Conservation (phyloP, 2,329 filamentous ascomycete genomes). For the Xylaria hypoxylon region DNA sequence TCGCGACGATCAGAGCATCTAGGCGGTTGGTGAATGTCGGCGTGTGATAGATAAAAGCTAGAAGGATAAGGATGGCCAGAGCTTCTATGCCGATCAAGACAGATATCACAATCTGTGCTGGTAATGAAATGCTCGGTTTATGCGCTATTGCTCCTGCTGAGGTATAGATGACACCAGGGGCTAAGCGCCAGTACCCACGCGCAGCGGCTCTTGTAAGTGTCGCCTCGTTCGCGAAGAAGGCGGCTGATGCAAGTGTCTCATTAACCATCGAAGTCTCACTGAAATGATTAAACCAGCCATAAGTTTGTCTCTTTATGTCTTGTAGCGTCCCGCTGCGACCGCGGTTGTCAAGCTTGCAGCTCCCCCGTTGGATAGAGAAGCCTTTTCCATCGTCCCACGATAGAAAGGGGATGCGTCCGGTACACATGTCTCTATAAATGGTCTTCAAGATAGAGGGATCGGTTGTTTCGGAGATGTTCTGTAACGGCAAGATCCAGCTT, state of each 20-base stretch:
- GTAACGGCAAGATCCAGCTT: slow-evolving; percentile 7
- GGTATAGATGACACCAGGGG: not conserved
- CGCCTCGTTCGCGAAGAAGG: slow-evolving; percentile 12
- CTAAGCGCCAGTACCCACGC: too few species aligned
- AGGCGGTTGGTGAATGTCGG: slow-evolving; percentile 11
- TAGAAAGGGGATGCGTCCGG: slow-evolving; percentile 8
- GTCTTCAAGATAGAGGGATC: not conserved
- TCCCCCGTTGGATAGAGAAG: not conserved
- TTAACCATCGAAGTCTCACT: not conserved
- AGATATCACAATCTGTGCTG: slow-evolving; percentile 8
- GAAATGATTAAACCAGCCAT: slow-evolving; percentile 3
- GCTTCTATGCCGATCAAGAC: not conserved
- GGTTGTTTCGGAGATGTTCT: slow-evolving; percentile 3
- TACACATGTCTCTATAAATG: slow-evolving; percentile 12
- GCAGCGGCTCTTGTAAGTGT: not conserved
- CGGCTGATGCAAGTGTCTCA: not conserved
- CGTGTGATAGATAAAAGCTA: not conserved
- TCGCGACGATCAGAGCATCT: slow-evolving; percentile 10
- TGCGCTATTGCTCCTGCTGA: not conserved
- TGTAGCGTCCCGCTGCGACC: too few species aligned
- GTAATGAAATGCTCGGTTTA: not conserved
- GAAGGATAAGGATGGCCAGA: not conserved
- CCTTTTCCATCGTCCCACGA: not conserved
- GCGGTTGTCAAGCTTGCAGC: not conserved
- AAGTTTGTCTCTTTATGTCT: not conserved